Conservation (phyloP, 331 rosid species). For the Cydonia oblonga region DNA sequence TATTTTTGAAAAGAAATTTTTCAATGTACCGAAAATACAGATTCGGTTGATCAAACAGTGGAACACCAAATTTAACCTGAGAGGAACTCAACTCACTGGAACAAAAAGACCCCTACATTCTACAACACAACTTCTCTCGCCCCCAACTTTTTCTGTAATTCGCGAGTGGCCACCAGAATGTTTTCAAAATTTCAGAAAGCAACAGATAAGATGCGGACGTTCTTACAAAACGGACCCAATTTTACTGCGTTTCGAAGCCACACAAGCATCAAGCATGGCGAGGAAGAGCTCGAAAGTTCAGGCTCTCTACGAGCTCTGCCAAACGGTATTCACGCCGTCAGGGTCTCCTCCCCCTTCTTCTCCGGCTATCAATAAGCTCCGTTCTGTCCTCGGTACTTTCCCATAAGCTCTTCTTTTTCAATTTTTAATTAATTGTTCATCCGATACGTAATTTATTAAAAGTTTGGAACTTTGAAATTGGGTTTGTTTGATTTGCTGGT, state of each 20-base stretch:
- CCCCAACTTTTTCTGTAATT: background rate
- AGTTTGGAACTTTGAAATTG: background rate
- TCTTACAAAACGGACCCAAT: background rate
- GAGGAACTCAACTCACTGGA: background rate
- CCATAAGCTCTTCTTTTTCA: background rate
- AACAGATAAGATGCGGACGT: constrained; percentile 32
- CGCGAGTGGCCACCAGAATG: constrained; percentile 6
- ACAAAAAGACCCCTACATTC: background rate
- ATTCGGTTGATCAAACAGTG: too few species aligned
- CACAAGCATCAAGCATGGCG: constrained; percentile 48
- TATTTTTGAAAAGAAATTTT: too few species aligned
- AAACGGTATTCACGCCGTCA: constrained; percentile 37
- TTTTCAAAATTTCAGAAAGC: constrained; percentile 27
- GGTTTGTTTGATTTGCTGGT: constrained; percentile 4
- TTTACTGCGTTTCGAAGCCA: constrained; percentile 11
- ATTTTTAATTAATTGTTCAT: background rate
- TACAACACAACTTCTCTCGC: too few species aligned
- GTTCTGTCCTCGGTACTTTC: constrained; percentile 59
- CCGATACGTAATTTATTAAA: background rate
- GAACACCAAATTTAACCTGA: too few species aligned
- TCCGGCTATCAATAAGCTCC: constrained; percentile 38
- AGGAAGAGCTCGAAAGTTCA: constrained; percentile 53
- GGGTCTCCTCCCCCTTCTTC: constrained; percentile 37
- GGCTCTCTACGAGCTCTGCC: constrained; percentile 61
- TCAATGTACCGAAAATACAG: too few species aligned